Conservation (phyloP, 129 eudicot genomes). For the Scalesia atractyloides region DNA sequence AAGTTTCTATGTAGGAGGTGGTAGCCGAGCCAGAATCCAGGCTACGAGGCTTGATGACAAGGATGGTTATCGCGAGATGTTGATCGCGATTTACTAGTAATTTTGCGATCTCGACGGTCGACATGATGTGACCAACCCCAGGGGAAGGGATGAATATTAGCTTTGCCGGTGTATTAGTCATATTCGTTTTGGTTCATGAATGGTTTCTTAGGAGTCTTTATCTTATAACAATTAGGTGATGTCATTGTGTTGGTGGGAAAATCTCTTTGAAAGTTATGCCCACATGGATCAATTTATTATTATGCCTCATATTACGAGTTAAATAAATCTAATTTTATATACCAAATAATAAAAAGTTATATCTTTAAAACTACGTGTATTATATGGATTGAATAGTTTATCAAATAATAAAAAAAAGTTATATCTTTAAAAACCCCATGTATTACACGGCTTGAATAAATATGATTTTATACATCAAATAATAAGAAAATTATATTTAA, state of each 20-base stretch:
- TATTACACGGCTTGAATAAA: no score
- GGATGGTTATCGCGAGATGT: constrained; percentile 33
- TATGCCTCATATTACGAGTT: no score
- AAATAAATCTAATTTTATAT: no score
- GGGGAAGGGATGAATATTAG: constrained; percentile 47
- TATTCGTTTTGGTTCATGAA: constrained; percentile 15
- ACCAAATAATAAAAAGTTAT: no score
- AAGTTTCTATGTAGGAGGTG: constrained; percentile 30
- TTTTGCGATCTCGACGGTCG: constrained; percentile 51
- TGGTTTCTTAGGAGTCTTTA: not conserved
- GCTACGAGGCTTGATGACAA: constrained; percentile 35
- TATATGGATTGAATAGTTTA: no score
- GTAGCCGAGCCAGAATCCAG: constrained; percentile 19
- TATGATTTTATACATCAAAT: no score
- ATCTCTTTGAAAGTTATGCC: not conserved
- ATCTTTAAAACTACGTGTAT: no score
- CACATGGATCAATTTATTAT: not conserved
- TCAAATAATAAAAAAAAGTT: no score
- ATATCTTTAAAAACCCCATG: no score
- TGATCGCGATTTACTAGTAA: constrained; percentile 35
- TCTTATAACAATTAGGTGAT: not conserved
- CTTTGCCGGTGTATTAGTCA: constrained; percentile 30
- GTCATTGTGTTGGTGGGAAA: constrained; percentile 17
- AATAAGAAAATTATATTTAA: no score
- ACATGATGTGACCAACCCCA: constrained; percentile 46